These are phyloP conservation scores for Pachysandra terminalis DNA, from an alignment of 164 flowering plant genomes.

Conservation along the genomic window DNA sequence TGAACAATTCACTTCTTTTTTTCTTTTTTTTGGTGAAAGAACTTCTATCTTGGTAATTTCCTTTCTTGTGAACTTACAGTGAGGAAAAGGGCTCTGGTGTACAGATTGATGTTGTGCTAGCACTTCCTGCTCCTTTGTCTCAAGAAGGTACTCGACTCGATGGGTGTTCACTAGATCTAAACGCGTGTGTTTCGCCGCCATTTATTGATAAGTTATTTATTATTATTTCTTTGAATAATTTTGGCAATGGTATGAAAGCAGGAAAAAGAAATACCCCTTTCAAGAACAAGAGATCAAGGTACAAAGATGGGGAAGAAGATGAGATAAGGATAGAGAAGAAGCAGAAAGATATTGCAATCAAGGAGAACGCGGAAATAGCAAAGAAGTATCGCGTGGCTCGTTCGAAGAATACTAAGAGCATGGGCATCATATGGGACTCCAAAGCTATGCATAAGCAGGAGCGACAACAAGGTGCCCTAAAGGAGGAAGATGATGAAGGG, in stretches of 20 bases:
- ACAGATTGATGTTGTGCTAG: background rate
- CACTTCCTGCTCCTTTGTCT: background rate
- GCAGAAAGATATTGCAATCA: background rate
- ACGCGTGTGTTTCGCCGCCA: too few species aligned
- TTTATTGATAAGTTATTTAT: background rate
- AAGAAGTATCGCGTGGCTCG: background rate
- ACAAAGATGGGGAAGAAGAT: background rate
- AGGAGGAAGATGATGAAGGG: background rate
- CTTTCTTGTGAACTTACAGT: background rate
- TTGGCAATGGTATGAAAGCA: background rate
- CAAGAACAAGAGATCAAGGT: background rate
- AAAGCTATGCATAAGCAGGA: background rate
- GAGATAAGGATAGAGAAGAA: background rate
- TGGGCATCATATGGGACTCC: background rate
- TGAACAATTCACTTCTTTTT: too few species aligned
- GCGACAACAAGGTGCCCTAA: background rate
- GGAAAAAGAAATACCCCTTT: background rate
- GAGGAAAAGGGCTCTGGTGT: background rate
- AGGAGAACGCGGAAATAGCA: background rate
- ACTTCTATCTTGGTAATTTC: too few species aligned
- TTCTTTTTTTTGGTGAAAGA: too few species aligned
- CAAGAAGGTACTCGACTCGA: background rate
- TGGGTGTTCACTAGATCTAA: background rate
- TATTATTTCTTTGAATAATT: too few species aligned
- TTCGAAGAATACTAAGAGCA: background rate